Percentiles rank a stretch among this genome's conserved stretches.
phyloP scores from a whole-genome alignment of 345 rosid species.

The Nephelium lappaceum region DNA sequence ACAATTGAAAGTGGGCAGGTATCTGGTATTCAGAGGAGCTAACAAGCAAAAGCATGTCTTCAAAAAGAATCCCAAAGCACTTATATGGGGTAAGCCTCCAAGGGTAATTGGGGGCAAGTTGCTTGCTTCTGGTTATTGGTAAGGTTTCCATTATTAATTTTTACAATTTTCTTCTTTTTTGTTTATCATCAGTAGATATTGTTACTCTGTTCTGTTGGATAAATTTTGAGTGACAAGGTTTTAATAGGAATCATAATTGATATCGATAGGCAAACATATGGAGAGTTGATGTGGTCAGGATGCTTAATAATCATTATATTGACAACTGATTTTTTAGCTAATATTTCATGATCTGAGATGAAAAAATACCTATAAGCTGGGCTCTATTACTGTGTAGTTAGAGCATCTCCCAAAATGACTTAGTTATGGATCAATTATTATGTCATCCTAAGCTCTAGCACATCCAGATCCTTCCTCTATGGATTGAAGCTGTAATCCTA shows the following conservation, averaged over 20 bases:
- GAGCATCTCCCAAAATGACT: too few relatives aligned
- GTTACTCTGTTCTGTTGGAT: constrained; percentile 7
- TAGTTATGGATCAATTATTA: too few relatives aligned
- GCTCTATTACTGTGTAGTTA: neutral
- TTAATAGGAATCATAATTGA: neutral
- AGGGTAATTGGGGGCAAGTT: constrained; percentile 84
- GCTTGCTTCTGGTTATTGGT: constrained; percentile 98
- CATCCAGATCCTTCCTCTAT: too few relatives aligned
- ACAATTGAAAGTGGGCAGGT: constrained; percentile 42
- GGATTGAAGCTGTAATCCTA: too few relatives aligned
- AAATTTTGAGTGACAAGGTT: constrained; percentile 1
- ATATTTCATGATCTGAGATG: neutral
- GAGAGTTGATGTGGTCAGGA: neutral
- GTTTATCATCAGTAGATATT: neutral
- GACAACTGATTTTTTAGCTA: neutral
- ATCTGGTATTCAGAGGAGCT: constrained; percentile 86
- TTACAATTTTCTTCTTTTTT: neutral
- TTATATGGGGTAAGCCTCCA: constrained; percentile 86
- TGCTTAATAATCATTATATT: neutral
- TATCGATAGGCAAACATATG: neutral
- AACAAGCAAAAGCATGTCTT: constrained; percentile 91
- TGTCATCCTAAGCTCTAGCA: too few relatives aligned
- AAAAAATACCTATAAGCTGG: neutral
- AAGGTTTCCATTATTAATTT: constrained; percentile 19
- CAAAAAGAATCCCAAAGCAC: constrained; percentile 81